phyloP scores from a whole-genome alignment of 1,284 basidiomycete genomes.

The Moesziomyces sp. region DNA sequence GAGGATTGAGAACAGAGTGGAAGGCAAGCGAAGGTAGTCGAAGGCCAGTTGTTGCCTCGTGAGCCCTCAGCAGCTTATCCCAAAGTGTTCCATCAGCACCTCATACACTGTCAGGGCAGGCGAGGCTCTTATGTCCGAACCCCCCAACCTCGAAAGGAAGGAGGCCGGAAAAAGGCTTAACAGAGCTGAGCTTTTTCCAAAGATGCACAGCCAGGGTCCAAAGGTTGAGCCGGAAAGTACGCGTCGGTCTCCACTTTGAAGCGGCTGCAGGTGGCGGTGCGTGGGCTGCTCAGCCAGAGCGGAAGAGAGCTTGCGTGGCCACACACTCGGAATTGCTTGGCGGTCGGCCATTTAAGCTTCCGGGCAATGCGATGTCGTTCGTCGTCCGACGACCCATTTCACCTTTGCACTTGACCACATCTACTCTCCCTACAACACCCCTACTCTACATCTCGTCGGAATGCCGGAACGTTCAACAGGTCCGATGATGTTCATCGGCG shows the following conservation, averaged over 20 bases:
- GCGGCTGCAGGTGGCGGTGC: neutral
- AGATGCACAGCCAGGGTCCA: too few relatives aligned
- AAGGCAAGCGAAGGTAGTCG: too few relatives aligned
- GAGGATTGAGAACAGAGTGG: too few relatives aligned
- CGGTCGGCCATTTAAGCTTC: neutral
- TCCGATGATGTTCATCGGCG: conserved; percentile 62
- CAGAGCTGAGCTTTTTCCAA: too few relatives aligned
- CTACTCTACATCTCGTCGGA: neutral
- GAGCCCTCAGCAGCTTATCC: too few relatives aligned
- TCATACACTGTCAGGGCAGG: too few relatives aligned
- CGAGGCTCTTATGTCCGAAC: too few relatives aligned
- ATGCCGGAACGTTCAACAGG: conserved; percentile 53
- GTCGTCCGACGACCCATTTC: too few relatives aligned
- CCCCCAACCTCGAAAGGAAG: too few relatives aligned
- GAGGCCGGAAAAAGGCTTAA: too few relatives aligned
- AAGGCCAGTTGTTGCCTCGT: too few relatives aligned
- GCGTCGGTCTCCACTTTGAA: neutral
- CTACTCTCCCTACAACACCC: neutral
- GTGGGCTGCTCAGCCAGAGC: neutral
- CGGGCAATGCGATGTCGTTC: neutral
- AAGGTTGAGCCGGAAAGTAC: neutral
- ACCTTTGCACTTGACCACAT: neutral
- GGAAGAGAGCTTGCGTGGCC: neutral
- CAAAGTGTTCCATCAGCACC: too few relatives aligned
- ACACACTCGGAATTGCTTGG: neutral